Conservation (phyloP, 306 rosid genomes). For the Urtica urens region DNA sequence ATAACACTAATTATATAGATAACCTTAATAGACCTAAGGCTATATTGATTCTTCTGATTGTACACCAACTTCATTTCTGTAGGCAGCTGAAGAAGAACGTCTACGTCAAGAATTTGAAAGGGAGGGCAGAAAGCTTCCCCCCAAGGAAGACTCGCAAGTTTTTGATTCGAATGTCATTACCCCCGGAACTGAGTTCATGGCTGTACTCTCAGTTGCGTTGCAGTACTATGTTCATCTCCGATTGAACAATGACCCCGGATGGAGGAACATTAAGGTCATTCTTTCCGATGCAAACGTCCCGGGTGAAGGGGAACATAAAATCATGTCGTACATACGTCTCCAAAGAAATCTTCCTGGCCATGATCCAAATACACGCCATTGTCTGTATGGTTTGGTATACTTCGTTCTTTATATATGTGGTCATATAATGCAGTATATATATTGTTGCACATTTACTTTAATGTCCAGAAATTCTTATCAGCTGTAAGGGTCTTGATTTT, state of each 20-base stretch:
- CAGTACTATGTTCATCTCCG: conserved; percentile 96
- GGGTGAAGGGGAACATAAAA: conserved; percentile 98
- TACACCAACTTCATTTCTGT: conserved; percentile 11
- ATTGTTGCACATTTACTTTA: not conserved
- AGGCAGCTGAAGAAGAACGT: conserved; percentile 88
- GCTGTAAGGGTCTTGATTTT: conserved; percentile 12
- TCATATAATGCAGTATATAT: not conserved
- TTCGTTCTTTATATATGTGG: conserved; percentile 26
- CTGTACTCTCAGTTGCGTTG: conserved; percentile 74
- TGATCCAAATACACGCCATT: conserved; percentile 95
- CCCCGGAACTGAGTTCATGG: conserved; percentile 97
- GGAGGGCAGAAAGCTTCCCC: conserved; percentile 97
- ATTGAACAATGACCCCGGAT: conserved; percentile 92
- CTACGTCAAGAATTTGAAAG: conserved; percentile 81
- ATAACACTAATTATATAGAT: no score
- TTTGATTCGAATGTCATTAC: conserved; percentile 93
- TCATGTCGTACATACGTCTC: conserved; percentile 93
- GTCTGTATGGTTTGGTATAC: conserved; percentile 98
- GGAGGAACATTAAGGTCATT: conserved; percentile 87
- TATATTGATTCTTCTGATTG: not conserved
- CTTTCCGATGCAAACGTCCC: conserved; percentile 99
- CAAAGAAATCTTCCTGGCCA: conserved; percentile 89
- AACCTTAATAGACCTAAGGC: not conserved
- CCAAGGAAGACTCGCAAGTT: conserved; percentile 51
- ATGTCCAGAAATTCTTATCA: conserved; percentile 2